phyloP scores from a whole-genome alignment of 1,284 basidiomycete genomes.

The Boletus sp. region DNA sequence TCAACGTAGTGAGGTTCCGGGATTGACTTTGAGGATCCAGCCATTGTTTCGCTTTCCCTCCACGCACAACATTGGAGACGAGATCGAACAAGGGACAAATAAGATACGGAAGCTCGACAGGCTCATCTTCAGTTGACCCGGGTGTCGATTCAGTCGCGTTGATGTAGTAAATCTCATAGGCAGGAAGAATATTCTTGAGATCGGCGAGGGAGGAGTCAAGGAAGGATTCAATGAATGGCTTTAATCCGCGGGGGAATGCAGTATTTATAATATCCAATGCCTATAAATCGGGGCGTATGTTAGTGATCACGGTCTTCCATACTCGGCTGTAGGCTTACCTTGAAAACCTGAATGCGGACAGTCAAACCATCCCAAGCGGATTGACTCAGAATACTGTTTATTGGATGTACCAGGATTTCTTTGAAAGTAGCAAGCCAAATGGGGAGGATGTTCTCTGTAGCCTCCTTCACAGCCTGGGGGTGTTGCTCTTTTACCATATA shows the following conservation, averaged over 20 bases:
- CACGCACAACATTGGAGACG: constrained; percentile 63
- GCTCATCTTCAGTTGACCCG: constrained; percentile 72
- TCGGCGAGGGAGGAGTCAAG: constrained; percentile 67
- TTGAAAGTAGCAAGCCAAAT: constrained; percentile 89
- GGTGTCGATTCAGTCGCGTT: constrained; percentile 58
- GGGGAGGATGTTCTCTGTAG: constrained; percentile 79
- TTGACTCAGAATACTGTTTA: constrained; percentile 58
- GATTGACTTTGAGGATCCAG: constrained; percentile 42
- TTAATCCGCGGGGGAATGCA: constrained; percentile 73
- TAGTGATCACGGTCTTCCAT: not conserved
- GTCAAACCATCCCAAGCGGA: constrained; percentile 78
- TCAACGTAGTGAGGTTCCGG: constrained; percentile 57
- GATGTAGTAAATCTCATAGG: constrained; percentile 74
- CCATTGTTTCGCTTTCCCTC: constrained; percentile 67
- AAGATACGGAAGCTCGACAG: constrained; percentile 77
- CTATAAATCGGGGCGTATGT: constrained; percentile 42
- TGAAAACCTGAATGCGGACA: constrained; percentile 80
- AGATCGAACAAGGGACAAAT: constrained; percentile 85
- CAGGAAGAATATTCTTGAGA: constrained; percentile 65
- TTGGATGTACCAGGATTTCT: constrained; percentile 70
- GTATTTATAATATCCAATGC: constrained; percentile 76
- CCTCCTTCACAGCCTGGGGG: constrained; percentile 84
- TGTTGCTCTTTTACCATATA: constrained; percentile 96
- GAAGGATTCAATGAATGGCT: constrained; percentile 62
- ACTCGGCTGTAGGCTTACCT: constrained; percentile 48